Evolutionary conservation across 163 green algal genomes (phyloP).

Genomic region (Scenedesmus sp.): DNA sequence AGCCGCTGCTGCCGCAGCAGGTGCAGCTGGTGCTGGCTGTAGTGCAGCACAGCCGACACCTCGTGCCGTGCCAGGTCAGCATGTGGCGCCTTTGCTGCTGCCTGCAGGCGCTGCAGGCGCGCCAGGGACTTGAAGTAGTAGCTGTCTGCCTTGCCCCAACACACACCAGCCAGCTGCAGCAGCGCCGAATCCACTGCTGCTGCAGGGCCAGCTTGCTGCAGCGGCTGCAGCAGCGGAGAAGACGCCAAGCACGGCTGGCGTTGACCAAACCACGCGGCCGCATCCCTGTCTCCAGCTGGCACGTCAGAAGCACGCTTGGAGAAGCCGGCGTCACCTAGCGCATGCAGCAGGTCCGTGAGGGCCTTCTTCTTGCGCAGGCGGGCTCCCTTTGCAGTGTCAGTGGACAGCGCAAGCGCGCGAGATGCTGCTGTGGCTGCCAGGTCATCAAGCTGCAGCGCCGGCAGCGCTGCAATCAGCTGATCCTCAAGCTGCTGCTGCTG

Average conservation of each 20-base stretch:
- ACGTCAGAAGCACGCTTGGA: slow-evolving; percentile 65
- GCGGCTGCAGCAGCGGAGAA: slow-evolving; percentile 49
- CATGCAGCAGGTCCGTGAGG: slow-evolving; percentile 83
- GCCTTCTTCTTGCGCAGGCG: slow-evolving; percentile 93
- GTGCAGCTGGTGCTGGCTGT: slow-evolving; percentile 83
- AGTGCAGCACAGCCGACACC: slow-evolving; percentile 63
- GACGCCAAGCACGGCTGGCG: slow-evolving; percentile 39
- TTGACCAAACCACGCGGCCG: slow-evolving; percentile 80
- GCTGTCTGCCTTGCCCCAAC: slow-evolving; percentile 75
- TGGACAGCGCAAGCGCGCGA: slow-evolving; percentile 67
- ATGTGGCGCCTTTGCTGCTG: slow-evolving; percentile 68
- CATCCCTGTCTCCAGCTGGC: slow-evolving; percentile 59
- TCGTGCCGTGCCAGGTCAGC: slow-evolving; percentile 81
- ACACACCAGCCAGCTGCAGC: slow-evolving; percentile 37
- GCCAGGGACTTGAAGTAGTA: slow-evolving; percentile 88
- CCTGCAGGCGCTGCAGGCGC: slow-evolving; percentile 85
- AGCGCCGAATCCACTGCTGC: not conserved
- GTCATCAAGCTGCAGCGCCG: slow-evolving; percentile 61
- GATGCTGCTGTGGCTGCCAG: slow-evolving; percentile 69
- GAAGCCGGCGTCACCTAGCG: slow-evolving; percentile 76
- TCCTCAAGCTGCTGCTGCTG: slow-evolving; percentile 20
- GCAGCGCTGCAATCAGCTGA: not conserved
- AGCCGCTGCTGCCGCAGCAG: slow-evolving; percentile 74
- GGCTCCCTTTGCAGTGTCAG: slow-evolving; percentile 75
- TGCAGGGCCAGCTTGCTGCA: slow-evolving; percentile 5